A percentile compares a stretch with the other conserved stretches of the same genome.
Evolutionary conservation across 177 flowering plant species (phyloP).

Genomic region (Vitis hybrid): DNA sequence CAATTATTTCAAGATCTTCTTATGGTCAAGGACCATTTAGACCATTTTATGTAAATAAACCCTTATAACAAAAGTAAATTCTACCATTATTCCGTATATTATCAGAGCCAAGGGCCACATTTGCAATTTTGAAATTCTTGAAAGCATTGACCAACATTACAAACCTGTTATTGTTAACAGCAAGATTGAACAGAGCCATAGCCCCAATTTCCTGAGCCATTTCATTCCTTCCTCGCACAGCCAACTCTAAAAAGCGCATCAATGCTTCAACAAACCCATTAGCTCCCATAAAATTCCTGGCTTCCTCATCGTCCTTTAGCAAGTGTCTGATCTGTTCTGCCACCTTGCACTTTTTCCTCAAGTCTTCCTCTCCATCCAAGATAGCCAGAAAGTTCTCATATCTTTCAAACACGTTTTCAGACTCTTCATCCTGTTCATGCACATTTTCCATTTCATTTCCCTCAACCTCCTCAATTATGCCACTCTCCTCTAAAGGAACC

Average conservation of each 20-base stretch:
- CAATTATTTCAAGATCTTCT: background rate
- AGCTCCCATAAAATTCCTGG: conserved; percentile 81
- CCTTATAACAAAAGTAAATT: background rate
- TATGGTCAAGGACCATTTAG: background rate
- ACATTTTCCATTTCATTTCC: conserved; percentile 36
- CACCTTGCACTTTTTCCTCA: conserved; percentile 51
- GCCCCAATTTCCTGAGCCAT: conserved; percentile 83
- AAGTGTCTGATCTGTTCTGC: conserved; percentile 74
- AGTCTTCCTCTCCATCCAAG: conserved; percentile 50
- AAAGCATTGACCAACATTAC: conserved; percentile 10
- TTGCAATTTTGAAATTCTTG: background rate
- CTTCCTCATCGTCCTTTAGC: conserved; percentile 92
- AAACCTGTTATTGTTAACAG: conserved; percentile 95
- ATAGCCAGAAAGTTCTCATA: conserved; percentile 51
- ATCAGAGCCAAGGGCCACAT: background rate
- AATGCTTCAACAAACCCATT: conserved; percentile 91
- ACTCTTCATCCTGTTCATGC: conserved; percentile 41
- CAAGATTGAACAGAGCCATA: conserved; percentile 97
- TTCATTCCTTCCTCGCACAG: conserved; percentile 44
- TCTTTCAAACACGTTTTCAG: conserved; percentile 46
- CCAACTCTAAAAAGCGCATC: conserved; percentile 57
- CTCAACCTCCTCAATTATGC: conserved; percentile 45
- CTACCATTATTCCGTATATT: too few species aligned
- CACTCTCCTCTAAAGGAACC: conserved; percentile 69
- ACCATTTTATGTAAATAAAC: background rate